These are phyloP conservation scores for Karstenula rhodostoma DNA, from an alignment of 2,329 filamentous ascomycete species.

Conservation along the genomic window DNA sequence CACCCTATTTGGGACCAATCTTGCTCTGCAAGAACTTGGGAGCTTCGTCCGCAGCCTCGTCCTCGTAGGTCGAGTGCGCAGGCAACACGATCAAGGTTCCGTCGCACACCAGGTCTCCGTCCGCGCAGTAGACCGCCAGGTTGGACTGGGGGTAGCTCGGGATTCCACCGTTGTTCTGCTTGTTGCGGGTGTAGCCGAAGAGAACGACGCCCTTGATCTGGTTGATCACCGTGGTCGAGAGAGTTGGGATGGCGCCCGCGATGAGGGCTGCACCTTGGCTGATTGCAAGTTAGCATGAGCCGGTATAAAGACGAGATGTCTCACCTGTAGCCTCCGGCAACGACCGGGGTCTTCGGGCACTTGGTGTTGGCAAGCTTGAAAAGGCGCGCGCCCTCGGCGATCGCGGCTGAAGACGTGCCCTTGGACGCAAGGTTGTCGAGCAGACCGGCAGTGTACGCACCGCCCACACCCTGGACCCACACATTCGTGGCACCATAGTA, in stretches of 20 bases:
- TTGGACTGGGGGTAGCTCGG: slow-evolving; percentile 42
- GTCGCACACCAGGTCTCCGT: slow-evolving; percentile 45
- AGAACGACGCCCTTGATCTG: slow-evolving; percentile 50
- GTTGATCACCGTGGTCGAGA: slow-evolving; percentile 34
- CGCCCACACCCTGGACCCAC: slow-evolving; percentile 46
- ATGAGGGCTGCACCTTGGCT: slow-evolving; percentile 53
- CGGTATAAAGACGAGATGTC: not conserved
- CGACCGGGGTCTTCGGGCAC: slow-evolving; percentile 49
- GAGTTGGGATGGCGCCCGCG: slow-evolving; percentile 42
- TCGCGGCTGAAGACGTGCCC: slow-evolving; percentile 44
- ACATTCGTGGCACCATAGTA: slow-evolving; percentile 33
- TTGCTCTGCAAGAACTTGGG: slow-evolving; percentile 34
- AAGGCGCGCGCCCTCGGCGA: slow-evolving; percentile 45
- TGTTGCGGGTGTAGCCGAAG: slow-evolving; percentile 53
- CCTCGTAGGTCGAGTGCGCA: slow-evolving; percentile 43
- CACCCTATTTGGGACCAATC: slow-evolving; percentile 11
- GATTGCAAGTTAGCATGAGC: not conserved
- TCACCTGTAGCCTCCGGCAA: slow-evolving; percentile 53
- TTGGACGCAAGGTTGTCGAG: slow-evolving; percentile 42
- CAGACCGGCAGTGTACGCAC: slow-evolving; percentile 46
- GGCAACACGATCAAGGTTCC: slow-evolving; percentile 45
- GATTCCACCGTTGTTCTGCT: slow-evolving; percentile 48
- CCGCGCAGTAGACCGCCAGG: slow-evolving; percentile 48
- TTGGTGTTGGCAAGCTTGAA: slow-evolving; percentile 48
- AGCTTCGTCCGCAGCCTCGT: slow-evolving; percentile 34